These are phyloP conservation scores for Recurvomyces mirabilis DNA, from an alignment of 495 filamentous ascomycete species.

Conservation along the genomic window DNA sequence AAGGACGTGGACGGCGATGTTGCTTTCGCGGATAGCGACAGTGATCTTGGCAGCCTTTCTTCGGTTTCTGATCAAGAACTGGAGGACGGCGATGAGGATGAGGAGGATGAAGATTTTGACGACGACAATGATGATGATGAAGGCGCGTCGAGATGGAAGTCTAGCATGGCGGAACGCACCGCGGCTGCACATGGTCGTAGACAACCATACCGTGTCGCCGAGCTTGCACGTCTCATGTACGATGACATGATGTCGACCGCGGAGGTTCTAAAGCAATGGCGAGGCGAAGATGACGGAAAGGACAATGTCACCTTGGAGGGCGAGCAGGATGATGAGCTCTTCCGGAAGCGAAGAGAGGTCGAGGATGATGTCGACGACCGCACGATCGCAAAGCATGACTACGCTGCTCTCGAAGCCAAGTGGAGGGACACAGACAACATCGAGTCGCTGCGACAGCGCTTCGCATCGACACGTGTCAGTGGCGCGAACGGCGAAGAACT, in stretches of 20 bases:
- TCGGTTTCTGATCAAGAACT: constrained; percentile 50
- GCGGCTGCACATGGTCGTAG: constrained; percentile 56
- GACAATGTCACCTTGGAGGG: constrained; percentile 39
- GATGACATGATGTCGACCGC: constrained; percentile 63
- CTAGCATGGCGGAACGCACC: constrained; percentile 69
- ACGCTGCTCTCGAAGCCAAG: constrained; percentile 67
- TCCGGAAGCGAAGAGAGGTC: constrained; percentile 66
- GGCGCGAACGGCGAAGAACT: constrained; percentile 18
- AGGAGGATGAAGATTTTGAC: constrained; percentile 39
- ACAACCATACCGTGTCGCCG: constrained; percentile 58
- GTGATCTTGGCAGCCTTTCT: constrained; percentile 86
- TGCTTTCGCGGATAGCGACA: constrained; percentile 92
- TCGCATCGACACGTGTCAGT: constrained; percentile 50
- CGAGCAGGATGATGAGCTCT: constrained; percentile 61
- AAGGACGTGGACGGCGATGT: constrained; percentile 48
- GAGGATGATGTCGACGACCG: constrained; percentile 62
- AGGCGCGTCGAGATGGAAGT: constrained; percentile 67
- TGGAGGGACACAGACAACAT: constrained; percentile 73
- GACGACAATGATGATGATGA: constrained; percentile 49
- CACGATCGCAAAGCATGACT: constrained; percentile 65
- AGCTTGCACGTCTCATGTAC: constrained; percentile 80
- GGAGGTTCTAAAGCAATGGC: constrained; percentile 70
- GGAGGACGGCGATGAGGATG: constrained; percentile 48
- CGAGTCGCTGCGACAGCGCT: constrained; percentile 59
- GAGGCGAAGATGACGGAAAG: constrained; percentile 46